Evolutionary conservation across 1,139 yeast genomes (phyloP).

Genomic region (Ogataea hybrid): DNA sequence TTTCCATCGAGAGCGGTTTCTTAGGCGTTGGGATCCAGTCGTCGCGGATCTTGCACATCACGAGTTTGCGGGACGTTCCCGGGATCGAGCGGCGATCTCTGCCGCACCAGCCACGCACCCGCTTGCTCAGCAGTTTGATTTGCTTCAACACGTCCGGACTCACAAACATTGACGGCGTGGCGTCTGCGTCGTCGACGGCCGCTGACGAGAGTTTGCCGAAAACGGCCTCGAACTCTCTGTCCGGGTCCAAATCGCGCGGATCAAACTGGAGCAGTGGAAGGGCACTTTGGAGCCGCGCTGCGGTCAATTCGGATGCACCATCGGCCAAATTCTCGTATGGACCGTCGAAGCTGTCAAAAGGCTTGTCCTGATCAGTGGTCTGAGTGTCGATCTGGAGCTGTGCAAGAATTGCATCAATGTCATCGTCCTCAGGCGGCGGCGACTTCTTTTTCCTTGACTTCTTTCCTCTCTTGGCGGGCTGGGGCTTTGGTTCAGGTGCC

Average conservation of each 20-base stretch:
- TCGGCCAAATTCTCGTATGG: conserved; percentile 27
- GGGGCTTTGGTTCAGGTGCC: conserved; percentile 20
- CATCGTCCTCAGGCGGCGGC: conserved; percentile 16
- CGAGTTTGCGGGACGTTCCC: conserved; percentile 65
- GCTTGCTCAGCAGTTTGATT: conserved; percentile 56
- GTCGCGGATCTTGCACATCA: conserved; percentile 70
- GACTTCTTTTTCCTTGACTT: conserved; percentile 7
- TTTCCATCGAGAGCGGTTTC: conserved; percentile 65
- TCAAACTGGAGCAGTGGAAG: conserved; percentile 45
- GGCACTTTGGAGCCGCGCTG: conserved; percentile 39
- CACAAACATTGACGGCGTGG: conserved; percentile 54
- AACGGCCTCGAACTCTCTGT: conserved; percentile 67
- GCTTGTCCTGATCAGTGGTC: not conserved
- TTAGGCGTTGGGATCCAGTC: conserved; percentile 77
- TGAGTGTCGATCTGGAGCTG: conserved; percentile 21
- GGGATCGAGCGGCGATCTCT: conserved; percentile 71
- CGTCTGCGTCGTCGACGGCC: conserved; percentile 71
- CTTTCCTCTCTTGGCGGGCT: conserved; percentile 8
- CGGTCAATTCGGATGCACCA: conserved; percentile 37
- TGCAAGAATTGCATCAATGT: conserved; percentile 23
- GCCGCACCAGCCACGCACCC: conserved; percentile 83
- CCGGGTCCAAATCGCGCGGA: conserved; percentile 68
- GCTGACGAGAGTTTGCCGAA: conserved; percentile 74
- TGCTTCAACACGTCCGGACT: conserved; percentile 68
- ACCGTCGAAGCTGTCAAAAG: conserved; percentile 1